Evolutionary conservation across 2,329 filamentous ascomycete species (phyloP).

Genomic region (Pseudopyrenochaeta lycopersici): DNA sequence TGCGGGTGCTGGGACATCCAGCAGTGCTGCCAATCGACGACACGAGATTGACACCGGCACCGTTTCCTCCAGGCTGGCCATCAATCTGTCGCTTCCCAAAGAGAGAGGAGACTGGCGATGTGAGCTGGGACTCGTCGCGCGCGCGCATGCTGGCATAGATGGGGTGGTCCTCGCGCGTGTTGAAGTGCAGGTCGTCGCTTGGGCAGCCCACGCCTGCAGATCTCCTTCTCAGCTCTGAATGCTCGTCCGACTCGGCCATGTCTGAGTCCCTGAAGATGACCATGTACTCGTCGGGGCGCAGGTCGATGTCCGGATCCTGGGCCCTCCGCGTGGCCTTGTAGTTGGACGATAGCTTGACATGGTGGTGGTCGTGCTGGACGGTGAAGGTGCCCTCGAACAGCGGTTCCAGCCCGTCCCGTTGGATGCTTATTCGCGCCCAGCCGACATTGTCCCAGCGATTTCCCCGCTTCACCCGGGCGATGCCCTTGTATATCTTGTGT

Average conservation of each 20-base stretch:
- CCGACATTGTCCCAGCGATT: constrained; percentile 84
- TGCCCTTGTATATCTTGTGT: constrained; percentile 86
- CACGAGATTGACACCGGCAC: constrained; percentile 80
- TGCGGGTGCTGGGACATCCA: constrained; percentile 91
- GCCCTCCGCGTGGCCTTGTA: constrained; percentile 76
- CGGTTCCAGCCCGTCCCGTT: constrained; percentile 77
- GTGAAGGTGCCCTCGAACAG: constrained; percentile 92
- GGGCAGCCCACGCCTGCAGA: constrained; percentile 64
- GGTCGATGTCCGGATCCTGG: constrained; percentile 72
- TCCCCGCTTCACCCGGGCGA: constrained; percentile 77
- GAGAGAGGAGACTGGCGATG: constrained; percentile 72
- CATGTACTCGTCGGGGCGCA: constrained; percentile 77
- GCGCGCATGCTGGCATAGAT: constrained; percentile 65
- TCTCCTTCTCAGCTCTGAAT: constrained; percentile 71
- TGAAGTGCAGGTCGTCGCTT: constrained; percentile 82
- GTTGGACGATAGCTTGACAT: constrained; percentile 78
- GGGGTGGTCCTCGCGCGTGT: constrained; percentile 75
- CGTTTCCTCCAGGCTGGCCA: constrained; percentile 73
- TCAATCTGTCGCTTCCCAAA: constrained; percentile 77
- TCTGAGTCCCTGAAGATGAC: constrained; percentile 93
- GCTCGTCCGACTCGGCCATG: constrained; percentile 61
- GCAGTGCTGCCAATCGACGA: constrained; percentile 79
- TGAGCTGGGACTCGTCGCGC: constrained; percentile 59
- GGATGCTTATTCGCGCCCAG: constrained; percentile 84
- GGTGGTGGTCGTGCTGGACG: constrained; percentile 82